Percentiles rank a stretch among this genome's conserved stretches.
Conservation (phyloP, 345 rosid genomes). For the Dipteronia sinensis region DNA sequence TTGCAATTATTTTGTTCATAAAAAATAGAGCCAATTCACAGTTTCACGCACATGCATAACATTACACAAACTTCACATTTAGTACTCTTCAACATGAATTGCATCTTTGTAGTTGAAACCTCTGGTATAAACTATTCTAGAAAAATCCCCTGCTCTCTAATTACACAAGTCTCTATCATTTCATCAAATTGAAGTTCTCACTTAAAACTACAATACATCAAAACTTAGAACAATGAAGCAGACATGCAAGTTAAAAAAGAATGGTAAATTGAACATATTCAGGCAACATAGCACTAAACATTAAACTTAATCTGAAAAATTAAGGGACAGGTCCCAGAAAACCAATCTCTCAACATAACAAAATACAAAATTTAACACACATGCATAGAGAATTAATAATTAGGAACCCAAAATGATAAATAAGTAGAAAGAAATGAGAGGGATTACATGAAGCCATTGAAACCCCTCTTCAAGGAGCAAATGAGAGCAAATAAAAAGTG, state of each 20-base stretch:
- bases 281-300: too few species aligned
- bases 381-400: not conserved
- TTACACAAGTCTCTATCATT: not conserved
- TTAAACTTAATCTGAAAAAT: too few species aligned
- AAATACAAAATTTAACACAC: not conserved
- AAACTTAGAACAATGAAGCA: not conserved
- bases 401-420: too few species aligned
- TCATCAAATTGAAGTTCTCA: not conserved
- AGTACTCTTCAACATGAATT: not conserved
- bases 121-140: not conserved
- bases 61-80: not conserved
- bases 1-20: not conserved
- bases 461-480: not conserved
- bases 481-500: not conserved
- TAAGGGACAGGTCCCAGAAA: not conserved
- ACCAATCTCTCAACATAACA: not conserved
- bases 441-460: slow-evolving; percentile 52
- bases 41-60: slow-evolving; percentile 2
- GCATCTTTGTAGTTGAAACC: not conserved
- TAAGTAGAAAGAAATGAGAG: slow-evolving; percentile 1
- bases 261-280: not conserved
- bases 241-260: not conserved
- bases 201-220: not conserved
- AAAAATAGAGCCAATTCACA: not conserved
- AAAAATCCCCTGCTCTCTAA: not conserved